phyloP scores from a whole-genome alignment of 257 asterid species.

The Nicotiana benthamiana region DNA sequence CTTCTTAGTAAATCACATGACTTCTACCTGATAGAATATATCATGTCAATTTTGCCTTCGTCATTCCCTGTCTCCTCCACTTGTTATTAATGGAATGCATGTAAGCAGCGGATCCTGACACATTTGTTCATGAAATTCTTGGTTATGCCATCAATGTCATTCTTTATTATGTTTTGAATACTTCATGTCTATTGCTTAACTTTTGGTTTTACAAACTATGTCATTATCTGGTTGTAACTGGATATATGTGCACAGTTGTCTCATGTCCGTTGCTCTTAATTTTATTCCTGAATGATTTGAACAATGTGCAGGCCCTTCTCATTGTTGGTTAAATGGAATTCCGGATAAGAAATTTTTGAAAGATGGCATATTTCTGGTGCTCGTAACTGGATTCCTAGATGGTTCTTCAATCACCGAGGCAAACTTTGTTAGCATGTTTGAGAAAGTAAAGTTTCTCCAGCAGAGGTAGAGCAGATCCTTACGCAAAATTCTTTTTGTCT shows the following conservation, averaged over 20 bases:
- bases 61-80: background rate
- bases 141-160: background rate
- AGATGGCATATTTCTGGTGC: conserved; percentile 48
- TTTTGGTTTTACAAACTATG: background rate
- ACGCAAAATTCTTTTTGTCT: background rate
- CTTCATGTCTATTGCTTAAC: background rate
- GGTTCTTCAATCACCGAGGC: conserved; percentile 31
- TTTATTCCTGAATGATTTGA: conserved; percentile 8
- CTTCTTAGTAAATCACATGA: background rate
- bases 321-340: conserved; percentile 57
- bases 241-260: background rate
- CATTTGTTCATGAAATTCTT: background rate
- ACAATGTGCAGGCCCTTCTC: conserved; percentile 53
- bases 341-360: conserved; percentile 27
- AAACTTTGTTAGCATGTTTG: conserved; percentile 34
- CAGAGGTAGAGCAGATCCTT: conserved; percentile 46
- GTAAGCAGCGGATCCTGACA: background rate
- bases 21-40: background rate
- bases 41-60: background rate
- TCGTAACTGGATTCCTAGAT: conserved; percentile 38
- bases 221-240: background rate
- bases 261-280: background rate
- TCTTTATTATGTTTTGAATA: background rate
- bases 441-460: conserved; percentile 61
- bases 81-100: background rate